These are phyloP conservation scores for Cladosporium austrohemisphaericum DNA, from an alignment of 2,329 filamentous ascomycete genomes.

Conservation along the genomic window DNA sequence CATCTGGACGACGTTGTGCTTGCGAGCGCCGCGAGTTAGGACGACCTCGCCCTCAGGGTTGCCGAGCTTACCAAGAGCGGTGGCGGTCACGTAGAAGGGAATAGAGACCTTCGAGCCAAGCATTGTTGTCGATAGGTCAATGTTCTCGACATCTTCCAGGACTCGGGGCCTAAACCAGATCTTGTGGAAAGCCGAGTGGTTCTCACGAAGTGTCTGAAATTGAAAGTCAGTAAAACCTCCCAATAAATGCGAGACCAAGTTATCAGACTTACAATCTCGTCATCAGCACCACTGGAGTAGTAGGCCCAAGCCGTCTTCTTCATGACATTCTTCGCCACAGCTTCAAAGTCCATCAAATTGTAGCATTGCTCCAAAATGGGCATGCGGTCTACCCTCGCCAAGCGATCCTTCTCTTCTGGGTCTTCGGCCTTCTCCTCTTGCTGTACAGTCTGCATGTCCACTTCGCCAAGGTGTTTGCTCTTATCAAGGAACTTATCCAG, in stretches of 20 bases:
- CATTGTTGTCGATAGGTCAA: slow-evolving; percentile 90
- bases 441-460: slow-evolving; percentile 79
- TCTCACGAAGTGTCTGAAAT: slow-evolving; percentile 80
- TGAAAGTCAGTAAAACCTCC: slow-evolving; percentile 19
- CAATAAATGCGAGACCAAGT: not conserved
- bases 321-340: slow-evolving; percentile 85
- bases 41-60: slow-evolving; percentile 91
- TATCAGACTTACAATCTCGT: slow-evolving; percentile 66
- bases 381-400: slow-evolving; percentile 65
- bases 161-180: slow-evolving; percentile 94
- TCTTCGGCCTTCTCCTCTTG: slow-evolving; percentile 62
- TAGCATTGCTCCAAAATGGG: slow-evolving; percentile 83
- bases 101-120: slow-evolving; percentile 78
- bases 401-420: slow-evolving; percentile 69
- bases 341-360: slow-evolving; percentile 93
- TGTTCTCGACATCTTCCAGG: slow-evolving; percentile 80
- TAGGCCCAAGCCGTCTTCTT: slow-evolving; percentile 97
- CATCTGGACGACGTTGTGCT: slow-evolving; percentile 94
- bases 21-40: slow-evolving; percentile 75
- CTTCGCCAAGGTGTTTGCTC: slow-evolving; percentile 82
- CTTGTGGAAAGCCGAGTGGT: slow-evolving; percentile 92
- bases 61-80: slow-evolving; percentile 90
- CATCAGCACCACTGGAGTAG: slow-evolving; percentile 89
- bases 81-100: slow-evolving; percentile 95
- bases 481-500: slow-evolving; percentile 75